Conservation (phyloP, 2,329 filamentous ascomycete genomes). For the Fusarium nodosum region DNA sequence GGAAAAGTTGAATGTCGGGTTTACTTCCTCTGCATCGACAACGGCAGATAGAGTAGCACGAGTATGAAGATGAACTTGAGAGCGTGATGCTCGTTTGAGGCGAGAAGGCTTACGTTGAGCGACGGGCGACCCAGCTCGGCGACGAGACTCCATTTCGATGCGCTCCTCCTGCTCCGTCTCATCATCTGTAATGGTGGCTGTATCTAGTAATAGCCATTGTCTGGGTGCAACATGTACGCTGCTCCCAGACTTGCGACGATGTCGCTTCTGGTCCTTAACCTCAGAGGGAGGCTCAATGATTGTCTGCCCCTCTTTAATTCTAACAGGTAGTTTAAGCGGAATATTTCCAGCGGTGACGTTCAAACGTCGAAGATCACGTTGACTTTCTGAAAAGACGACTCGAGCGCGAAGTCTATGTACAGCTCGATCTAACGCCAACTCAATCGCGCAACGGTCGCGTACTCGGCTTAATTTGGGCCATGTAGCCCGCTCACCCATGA, state of each 20-base stretch:
- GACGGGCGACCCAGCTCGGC: slow-evolving; percentile 47
- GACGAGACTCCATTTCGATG: slow-evolving; percentile 57
- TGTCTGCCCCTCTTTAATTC: slow-evolving; percentile 29
- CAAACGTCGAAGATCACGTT: slow-evolving; percentile 69
- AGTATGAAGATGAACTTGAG: slow-evolving; percentile 53
- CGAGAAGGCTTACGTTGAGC: slow-evolving; percentile 58
- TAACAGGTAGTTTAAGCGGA: slow-evolving; percentile 40
- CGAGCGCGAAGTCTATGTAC: slow-evolving; percentile 76
- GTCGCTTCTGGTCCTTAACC: slow-evolving; percentile 53
- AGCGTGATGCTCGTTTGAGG: slow-evolving; percentile 59
- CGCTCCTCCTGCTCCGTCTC: slow-evolving; percentile 62
- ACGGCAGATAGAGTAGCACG: slow-evolving; percentile 38
- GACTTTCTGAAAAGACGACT: slow-evolving; percentile 77
- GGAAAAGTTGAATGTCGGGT: slow-evolving; percentile 56
- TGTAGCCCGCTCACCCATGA: slow-evolving; percentile 85
- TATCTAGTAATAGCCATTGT: slow-evolving; percentile 55
- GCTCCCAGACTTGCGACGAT: slow-evolving; percentile 65
- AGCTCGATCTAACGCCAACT: slow-evolving; percentile 83
- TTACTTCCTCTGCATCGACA: slow-evolving; percentile 33
- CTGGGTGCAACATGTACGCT: slow-evolving; percentile 60
- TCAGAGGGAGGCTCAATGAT: slow-evolving; percentile 42
- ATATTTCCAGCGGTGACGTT: slow-evolving; percentile 51
- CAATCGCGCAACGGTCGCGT: slow-evolving; percentile 88
- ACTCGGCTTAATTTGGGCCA: slow-evolving; percentile 92
- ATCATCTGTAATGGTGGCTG: slow-evolving; percentile 58